phyloP scores from a whole-genome alignment of 495 filamentous ascomycete species.

The Penicillium atrosanguineum region DNA sequence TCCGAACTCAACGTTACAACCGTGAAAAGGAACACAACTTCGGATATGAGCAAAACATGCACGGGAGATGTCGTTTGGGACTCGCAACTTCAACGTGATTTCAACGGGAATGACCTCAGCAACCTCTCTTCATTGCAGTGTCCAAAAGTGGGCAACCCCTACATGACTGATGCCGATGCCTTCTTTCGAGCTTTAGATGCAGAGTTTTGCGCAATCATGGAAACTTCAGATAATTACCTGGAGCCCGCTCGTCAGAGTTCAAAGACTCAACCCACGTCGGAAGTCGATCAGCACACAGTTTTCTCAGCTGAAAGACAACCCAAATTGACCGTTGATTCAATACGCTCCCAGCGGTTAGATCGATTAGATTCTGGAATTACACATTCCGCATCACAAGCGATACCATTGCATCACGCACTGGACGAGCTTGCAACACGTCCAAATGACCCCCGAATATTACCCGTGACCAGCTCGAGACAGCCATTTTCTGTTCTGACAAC shows the following conservation, averaged over 20 bases:
- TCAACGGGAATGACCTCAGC: background rate
- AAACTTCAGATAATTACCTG: background rate
- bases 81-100: background rate
- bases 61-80: background rate
- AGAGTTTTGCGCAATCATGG: conserved; percentile 14
- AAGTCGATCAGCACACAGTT: background rate
- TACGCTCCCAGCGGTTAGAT: background rate
- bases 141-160: background rate
- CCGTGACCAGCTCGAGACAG: background rate
- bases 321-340: background rate
- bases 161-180: conserved; percentile 1
- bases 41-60: background rate
- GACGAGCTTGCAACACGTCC: background rate
- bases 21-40: background rate
- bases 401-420: background rate
- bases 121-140: background rate
- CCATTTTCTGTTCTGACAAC: background rate
- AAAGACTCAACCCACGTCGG: background rate
- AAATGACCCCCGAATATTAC: background rate
- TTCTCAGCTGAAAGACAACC: background rate
- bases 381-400: background rate
- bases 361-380: background rate
- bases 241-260: background rate
- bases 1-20: background rate
- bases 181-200: conserved; percentile 16